These are phyloP conservation scores for Friedmanniomyces simplex DNA, from an alignment of 495 filamentous ascomycete genomes.

Conservation along the genomic window DNA sequence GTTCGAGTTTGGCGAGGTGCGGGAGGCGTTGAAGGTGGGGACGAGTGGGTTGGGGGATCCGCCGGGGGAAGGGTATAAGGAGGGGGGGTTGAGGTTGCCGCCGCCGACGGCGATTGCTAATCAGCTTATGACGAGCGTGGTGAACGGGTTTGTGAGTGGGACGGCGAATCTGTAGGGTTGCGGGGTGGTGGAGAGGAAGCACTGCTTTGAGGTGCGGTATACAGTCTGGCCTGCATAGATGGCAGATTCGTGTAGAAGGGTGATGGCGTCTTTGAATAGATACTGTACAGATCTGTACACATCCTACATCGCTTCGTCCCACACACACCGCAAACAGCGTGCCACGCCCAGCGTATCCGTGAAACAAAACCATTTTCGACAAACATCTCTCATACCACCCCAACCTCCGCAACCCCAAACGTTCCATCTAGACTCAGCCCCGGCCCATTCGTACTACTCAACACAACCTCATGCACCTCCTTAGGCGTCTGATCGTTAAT, in stretches of 20 bases:
- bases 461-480: slow-evolving; percentile 77
- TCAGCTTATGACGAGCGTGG: slow-evolving; percentile 35
- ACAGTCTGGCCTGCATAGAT: not conserved
- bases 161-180: slow-evolving; percentile 18
- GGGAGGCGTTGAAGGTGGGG: slow-evolving; percentile 33
- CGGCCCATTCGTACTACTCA: slow-evolving; percentile 76
- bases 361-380: too few species aligned
- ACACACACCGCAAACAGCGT: too few species aligned
- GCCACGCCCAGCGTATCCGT: too few species aligned
- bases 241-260: too few species aligned
- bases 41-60: slow-evolving; percentile 57
- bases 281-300: slow-evolving; percentile 2
- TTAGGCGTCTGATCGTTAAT: slow-evolving; percentile 67
- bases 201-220: not conserved
- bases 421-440: slow-evolving; percentile 78
- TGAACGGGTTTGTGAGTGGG: slow-evolving; percentile 30
- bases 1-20: slow-evolving; percentile 58
- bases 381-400: not conserved
- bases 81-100: slow-evolving; percentile 38
- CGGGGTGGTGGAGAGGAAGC: not conserved
- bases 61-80: slow-evolving; percentile 54
- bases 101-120: slow-evolving; percentile 39
- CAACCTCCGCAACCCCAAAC: slow-evolving; percentile 42
- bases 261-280: not conserved
- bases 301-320: not conserved